Conservation (phyloP, 2,329 filamentous ascomycete genomes). For the Emericellopsis cladophorae region DNA sequence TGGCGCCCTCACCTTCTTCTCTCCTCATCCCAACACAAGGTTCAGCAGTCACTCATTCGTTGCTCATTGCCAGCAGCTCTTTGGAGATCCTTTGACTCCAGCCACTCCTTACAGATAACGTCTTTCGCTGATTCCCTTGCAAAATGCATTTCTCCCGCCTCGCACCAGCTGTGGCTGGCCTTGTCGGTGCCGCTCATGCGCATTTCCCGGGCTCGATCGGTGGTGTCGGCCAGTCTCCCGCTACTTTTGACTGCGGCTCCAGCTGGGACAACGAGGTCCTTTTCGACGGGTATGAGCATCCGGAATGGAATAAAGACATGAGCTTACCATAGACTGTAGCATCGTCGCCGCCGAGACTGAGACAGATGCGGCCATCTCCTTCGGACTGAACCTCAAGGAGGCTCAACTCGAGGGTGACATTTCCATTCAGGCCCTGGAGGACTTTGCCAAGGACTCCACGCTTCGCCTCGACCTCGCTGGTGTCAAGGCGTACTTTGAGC, state of each 20-base stretch:
- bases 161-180: constrained; percentile 4
- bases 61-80: neutral
- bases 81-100: constrained; percentile 3
- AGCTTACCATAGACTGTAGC: neutral
- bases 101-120: constrained; percentile 4
- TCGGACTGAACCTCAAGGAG: constrained; percentile 11
- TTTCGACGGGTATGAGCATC: constrained; percentile 2
- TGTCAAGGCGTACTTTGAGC: constrained; percentile 37
- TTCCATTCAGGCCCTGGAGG: constrained; percentile 26
- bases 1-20: neutral
- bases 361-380: constrained; percentile 7
- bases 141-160: constrained; percentile 5
- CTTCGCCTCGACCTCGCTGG: constrained; percentile 32
- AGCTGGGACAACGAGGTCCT: constrained; percentile 6
- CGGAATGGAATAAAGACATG: neutral
- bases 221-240: neutral
- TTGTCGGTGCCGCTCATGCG: constrained; percentile 3
- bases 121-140: neutral
- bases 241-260: constrained; percentile 3
- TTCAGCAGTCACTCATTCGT: constrained; percentile 1
- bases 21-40: neutral
- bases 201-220: neutral
- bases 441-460: constrained; percentile 23
- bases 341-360: constrained; percentile 6
- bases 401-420: constrained; percentile 34